Conservation (phyloP, 163 green algal genomes). For the Prototheca wickerhamii region DNA sequence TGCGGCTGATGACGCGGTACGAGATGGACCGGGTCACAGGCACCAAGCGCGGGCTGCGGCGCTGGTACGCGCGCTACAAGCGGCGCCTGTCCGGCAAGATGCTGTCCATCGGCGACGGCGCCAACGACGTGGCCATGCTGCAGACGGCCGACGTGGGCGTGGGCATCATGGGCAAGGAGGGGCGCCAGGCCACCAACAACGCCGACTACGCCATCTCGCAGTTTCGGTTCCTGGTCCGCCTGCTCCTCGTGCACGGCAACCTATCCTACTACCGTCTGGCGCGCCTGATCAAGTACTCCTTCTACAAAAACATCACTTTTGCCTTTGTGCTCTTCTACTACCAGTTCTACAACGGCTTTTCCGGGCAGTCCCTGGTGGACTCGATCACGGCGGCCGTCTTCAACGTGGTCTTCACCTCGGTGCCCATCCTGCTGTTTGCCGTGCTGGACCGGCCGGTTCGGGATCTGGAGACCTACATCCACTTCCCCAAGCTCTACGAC, state of each 20-base stretch:
- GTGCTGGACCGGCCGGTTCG: slow-evolving; percentile 65
- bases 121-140: slow-evolving; percentile 92
- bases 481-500: slow-evolving; percentile 70
- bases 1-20: slow-evolving; percentile 62
- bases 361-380: slow-evolving; percentile 69
- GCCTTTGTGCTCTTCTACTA: slow-evolving; percentile 79
- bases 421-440: slow-evolving; percentile 75
- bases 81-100: slow-evolving; percentile 41
- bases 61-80: slow-evolving; percentile 27
- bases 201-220: slow-evolving; percentile 76
- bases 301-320: slow-evolving; percentile 93
- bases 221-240: slow-evolving; percentile 69
- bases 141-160: slow-evolving; percentile 81
- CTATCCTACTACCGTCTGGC: slow-evolving; percentile 53
- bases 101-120: slow-evolving; percentile 74
- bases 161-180: slow-evolving; percentile 85
- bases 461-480: slow-evolving; percentile 42
- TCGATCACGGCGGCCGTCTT: slow-evolving; percentile 73
- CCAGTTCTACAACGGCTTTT: slow-evolving; percentile 59
- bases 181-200: slow-evolving; percentile 82
- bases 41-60: slow-evolving; percentile 5
- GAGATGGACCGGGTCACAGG: slow-evolving; percentile 38
- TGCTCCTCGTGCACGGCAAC: slow-evolving; percentile 82
- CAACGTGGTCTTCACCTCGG: slow-evolving; percentile 80
- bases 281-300: slow-evolving; percentile 84